Base-by-base conservation (phyloP, 768 basidiomycete genomes). In the Lactifluus rugatus region DNA sequence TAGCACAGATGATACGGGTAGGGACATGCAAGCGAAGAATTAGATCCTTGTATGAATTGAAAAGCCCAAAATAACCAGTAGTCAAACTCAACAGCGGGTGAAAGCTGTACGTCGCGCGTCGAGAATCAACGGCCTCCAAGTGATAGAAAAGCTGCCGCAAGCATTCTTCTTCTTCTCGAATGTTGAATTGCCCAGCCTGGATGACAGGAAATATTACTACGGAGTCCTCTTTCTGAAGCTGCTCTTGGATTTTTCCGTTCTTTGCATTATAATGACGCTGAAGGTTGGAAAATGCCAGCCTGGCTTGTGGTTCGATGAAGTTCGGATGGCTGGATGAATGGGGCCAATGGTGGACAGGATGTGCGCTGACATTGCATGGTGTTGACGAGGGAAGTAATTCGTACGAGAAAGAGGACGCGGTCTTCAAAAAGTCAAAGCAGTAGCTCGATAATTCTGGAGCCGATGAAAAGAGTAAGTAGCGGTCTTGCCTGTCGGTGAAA, bases 401-500 rank as follows among this genome's bases (percentile, higher is more conserved):
- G 67, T 86, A 97, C 0, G 93, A 93, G 69, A 89, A 91, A 1
- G 75, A 71, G 0, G 84, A 79, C 52, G 86, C 79, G 1, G 79
- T 76, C 50, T 78, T 74, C 48, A 95, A 73, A 66, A 95, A 93
- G 26, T 84, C 81, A 61, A 81, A 79, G 64, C 94, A 93, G 68
- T 98, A 98, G 52, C 87, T 80, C 1, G 93, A 82, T 4, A 98
- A 72, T 1, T 67, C 66, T 0, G 79, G 74, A 58, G 92, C 83
- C 2, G 69, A 70, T 0, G 68, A 68, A 68, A 99, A 85, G 56
- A 83, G 81, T 10, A 98, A 70, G 69, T 98, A 98, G 23, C 96
- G 88, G 70, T 99, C 96, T 72, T 96, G 93, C 17, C 96, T 83
- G 65, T 97, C 81, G 0, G 91, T 87, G 66, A 98, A 99, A 70